Evolutionary conservation across 106 monocot genomes (phyloP), one percentile per base, ranked within the genome.

Genomic region (Dactylorhiza incarnata): DNA sequence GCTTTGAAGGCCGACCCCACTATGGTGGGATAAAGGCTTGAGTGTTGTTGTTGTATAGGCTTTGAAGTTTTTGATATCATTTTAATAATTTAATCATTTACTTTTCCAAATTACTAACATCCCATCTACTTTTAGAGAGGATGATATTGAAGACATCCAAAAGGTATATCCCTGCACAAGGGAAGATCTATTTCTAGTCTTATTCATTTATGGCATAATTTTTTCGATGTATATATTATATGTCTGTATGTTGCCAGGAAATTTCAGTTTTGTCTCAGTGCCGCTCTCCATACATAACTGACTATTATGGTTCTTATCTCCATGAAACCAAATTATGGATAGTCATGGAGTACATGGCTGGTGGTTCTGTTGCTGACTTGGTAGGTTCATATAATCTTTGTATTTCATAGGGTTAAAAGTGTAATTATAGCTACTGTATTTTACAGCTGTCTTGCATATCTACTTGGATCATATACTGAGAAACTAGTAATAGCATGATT

Each of bases 341-440:
- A 82, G 83, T 93, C 25, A 96, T 93, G 93, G 96, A 96, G 74
- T 96, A 93, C 75, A 93, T 96, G 96, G 93, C 96, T 82, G 96
- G 93, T 71, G 93, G 93, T 75, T 93, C 93, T 65, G 93, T 96
- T 75, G 93, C 93, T 75, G 96, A 96, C 74, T 84, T 96, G 71
- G 93, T 93, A 90, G 65, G 82, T 76, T 71, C n/a, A 46, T 29
- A 7, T 56, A 44, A 61, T 48, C 49, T 22, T 72, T 45, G 44
- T 45, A 46, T 20, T 61, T 61, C 9, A 14, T 14, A 52, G 52
- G 5, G 9, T 52, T 15, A 11, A 11, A 52, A 11, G 2, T 6
- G 7, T 37, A 1, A 37, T 52, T 52, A 11, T 52, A 52, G 9
- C 9, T 11, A 52, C 15, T 52, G 15, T 15, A 52, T 52, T 9